A percentile compares a stretch with the other conserved stretches of the same genome.
These are phyloP conservation scores for Discostella stelligera DNA, from an alignment of 352 stramenopile species.

Conservation along the genomic window DNA sequence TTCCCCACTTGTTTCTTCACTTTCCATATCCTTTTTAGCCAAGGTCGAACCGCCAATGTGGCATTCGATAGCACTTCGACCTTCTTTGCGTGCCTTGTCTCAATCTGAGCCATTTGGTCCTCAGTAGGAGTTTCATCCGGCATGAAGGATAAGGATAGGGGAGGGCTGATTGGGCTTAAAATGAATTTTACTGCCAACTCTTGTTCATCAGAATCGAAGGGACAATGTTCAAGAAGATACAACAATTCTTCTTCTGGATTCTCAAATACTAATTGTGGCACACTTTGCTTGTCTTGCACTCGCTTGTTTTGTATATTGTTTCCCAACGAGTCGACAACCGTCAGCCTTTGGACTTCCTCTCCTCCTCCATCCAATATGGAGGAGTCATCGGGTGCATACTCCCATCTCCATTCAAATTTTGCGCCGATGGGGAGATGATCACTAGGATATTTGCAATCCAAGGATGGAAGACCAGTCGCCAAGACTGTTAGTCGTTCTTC, in stretches of 20 bases:
- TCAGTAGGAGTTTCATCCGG: constrained; percentile 20
- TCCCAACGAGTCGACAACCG: constrained; percentile 31
- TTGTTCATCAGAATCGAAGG: constrained; percentile 49
- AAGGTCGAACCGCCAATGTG: constrained; percentile 29
- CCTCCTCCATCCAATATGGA: background rate
- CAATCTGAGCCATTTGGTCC: constrained; percentile 38
- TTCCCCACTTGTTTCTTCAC: constrained; percentile 28
- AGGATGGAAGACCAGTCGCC: constrained; percentile 44
- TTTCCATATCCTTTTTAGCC: constrained; percentile 51
- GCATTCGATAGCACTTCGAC: constrained; percentile 22
- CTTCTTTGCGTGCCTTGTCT: constrained; percentile 29
- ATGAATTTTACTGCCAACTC: constrained; percentile 31
- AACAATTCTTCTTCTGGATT: constrained; percentile 39
- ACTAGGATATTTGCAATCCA: constrained; percentile 28
- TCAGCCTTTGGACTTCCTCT: constrained; percentile 14
- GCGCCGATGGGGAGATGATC: constrained; percentile 55
- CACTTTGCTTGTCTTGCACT: constrained; percentile 10
- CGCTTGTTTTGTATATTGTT: constrained; percentile 21
- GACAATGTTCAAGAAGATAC: constrained; percentile 41
- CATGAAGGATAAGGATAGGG: constrained; percentile 22
- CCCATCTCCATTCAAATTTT: constrained; percentile 50
- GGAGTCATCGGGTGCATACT: background rate
- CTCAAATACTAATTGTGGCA: constrained; percentile 17
- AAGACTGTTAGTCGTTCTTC: constrained; percentile 37
- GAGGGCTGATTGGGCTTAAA: constrained; percentile 30